Base-by-base conservation (phyloP, 306 rosid genomes). In the Cucurbita ficifolia region DNA sequence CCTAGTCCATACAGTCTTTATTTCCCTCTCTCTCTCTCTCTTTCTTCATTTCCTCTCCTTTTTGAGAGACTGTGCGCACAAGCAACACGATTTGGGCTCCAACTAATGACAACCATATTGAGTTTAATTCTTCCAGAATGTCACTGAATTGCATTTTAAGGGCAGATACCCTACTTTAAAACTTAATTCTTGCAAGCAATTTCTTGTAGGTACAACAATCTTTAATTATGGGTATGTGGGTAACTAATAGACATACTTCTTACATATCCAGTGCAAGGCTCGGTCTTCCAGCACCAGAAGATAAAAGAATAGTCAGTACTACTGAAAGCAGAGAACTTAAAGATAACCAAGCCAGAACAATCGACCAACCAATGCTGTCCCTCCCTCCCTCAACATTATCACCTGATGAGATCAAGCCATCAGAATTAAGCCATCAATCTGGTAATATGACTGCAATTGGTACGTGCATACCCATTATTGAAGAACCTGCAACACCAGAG, bases 401-500 rank as follows among this genome's bases (percentile, higher is more conserved):
- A 64, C 80, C 78, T 68, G 87, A 84, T 76, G 88, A 73, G 70
- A 67, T 59, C 77, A 88, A 80, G 48, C 83, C 61, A 76, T 53
- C 79, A 80, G 94, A 82, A 78, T 70, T 74, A 78, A 40, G 61
- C 77, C 84, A 76, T 67, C 83, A 78, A 75, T 69, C 82, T 53
- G 68, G 53, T 62, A 73, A 63, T 75, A 88, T 51, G 72, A 54
- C 78, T 81, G 80, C 79, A 74, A 43, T 48, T 24, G 76, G 75
- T 76, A 63, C 35, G 29, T 91, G 93, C 60, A 90, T 88, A 55
- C 99, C 99, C 70, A 91, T 95, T 70, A 84, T 95, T 81, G 99
- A 95, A 89, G 99, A 91, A 83, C 99, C 99, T 4, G 81, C 89
- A 79, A 75, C 91, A 39, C 99, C 99, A 38, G 99, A 95, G 83